Base-by-base conservation (phyloP, 805 yeast species). In the Saturnispora hagleri region DNA sequence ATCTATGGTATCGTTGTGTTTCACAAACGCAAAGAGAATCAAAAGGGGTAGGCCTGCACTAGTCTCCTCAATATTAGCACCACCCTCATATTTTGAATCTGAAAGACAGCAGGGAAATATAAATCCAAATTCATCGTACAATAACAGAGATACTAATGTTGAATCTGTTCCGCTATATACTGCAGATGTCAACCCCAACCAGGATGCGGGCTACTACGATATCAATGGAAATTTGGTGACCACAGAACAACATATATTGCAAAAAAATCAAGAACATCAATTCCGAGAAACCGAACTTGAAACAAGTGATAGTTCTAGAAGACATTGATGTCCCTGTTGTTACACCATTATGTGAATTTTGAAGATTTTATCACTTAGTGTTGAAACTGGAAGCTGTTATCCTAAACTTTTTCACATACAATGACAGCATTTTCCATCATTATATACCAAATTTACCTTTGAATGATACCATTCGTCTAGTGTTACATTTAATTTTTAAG, bases 201-300 rank as follows among this genome's bases (percentile, higher is more conserved):
- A 66, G 46, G 96, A 89, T 63, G 78, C 85, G 62, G 96, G 95
- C 0, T 83, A 76, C 63, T 87, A 86, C 60, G 93, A 86, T 63
- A 69, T 68, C 34, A 64, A 73, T 38, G 96, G 89, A 33, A 71
- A 63, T 51, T 76, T 76, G 57, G 59, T 68, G 27, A 75, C 66
- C 7, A 42, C 31, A 33, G 33, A 43, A 18, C 42, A 38, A 12
- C 22, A 38, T 38, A 3, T 18, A 18, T 18, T 38, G 18, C 42
- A 38, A 12, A 38, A 38, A 18, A 17, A 36, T n/a, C 40, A 27
- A 22, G n/a, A 15, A 1, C 34, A 36, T 9, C 43, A 47, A 7
- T 43, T 6, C 13, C 47, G 31, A 18, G 33, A 17, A 35, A 15
- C 15, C 15, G 42, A 38, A 18, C n/a, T 20, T 3, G 42, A 38